Evolutionary conservation across 1,284 basidiomycete genomes (phyloP).

Genomic region (Puccinia triticina): DNA sequence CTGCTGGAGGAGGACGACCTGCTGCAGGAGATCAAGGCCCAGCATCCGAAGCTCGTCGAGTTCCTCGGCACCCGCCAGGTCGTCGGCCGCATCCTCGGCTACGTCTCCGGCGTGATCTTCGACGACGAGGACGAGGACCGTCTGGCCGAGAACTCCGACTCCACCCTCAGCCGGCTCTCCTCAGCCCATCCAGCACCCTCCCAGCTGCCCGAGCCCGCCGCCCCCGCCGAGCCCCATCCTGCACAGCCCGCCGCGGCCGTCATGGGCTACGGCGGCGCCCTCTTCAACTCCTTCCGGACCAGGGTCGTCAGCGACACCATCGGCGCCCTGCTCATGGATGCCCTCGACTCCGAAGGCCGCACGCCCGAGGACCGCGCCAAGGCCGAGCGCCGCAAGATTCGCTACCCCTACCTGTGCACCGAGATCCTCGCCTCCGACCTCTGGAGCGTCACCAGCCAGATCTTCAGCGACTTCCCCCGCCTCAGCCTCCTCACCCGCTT

Average conservation of each 20-base stretch:
- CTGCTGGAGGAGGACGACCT: constrained; percentile 93
- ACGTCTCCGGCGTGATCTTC: constrained; percentile 82
- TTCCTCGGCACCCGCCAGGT: constrained; percentile 81
- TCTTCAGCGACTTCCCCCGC: constrained; percentile 72
- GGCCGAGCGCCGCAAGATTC: constrained; percentile 49
- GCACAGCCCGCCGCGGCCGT: constrained; percentile 25
- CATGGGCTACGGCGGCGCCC: constrained; percentile 47
- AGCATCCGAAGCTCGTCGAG: constrained; percentile 83
- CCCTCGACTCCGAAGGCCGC: constrained; percentile 62
- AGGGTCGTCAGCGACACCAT: constrained; percentile 52
- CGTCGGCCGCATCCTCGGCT: constrained; percentile 75
- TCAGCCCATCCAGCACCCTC: constrained; percentile 51
- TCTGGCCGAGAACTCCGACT: constrained; percentile 56
- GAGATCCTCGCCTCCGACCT: constrained; percentile 95
- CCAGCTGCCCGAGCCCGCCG: constrained; percentile 69
- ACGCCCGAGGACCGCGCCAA: constrained; percentile 49
- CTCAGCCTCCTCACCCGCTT: constrained; percentile 72
- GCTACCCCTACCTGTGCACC: constrained; percentile 87
- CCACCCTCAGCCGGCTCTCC: constrained; percentile 53
- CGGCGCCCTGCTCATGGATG: background rate
- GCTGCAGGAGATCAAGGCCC: constrained; percentile 90
- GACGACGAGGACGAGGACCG: constrained; percentile 67
- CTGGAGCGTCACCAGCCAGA: constrained; percentile 89
- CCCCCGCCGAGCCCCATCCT: background rate
- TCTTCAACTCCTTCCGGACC: constrained; percentile 54